These are phyloP conservation scores for Leccinum solheimii DNA, from an alignment of 1,284 basidiomycete genomes.

Conservation along the genomic window DNA sequence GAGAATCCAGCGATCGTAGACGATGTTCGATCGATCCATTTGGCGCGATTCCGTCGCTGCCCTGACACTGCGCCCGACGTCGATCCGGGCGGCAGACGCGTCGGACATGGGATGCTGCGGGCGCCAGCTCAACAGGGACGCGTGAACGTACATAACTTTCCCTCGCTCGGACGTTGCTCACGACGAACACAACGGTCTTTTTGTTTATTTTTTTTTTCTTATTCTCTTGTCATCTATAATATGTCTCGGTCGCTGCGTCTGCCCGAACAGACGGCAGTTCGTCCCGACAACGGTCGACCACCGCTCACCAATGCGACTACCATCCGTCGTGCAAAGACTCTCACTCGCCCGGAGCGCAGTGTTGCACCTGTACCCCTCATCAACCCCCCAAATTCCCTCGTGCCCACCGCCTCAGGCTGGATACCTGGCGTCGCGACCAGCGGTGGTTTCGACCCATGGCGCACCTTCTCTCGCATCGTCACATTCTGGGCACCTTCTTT, in stretches of 20 bases:
- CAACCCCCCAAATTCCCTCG: conserved; percentile 59
- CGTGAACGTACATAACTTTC: neutral
- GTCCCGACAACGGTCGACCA: conserved; percentile 50
- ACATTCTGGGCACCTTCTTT: conserved; percentile 92
- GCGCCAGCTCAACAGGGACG: neutral
- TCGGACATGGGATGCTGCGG: conserved; percentile 3
- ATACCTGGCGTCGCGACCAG: conserved; percentile 34
- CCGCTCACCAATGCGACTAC: conserved; percentile 57
- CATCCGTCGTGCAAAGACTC: conserved; percentile 86
- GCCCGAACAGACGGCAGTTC: conserved; percentile 37
- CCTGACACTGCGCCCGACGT: conserved; percentile 3
- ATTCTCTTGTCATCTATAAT: neutral
- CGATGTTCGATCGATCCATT: neutral
- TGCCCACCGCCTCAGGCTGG: conserved; percentile 38
- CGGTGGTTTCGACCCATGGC: conserved; percentile 74
- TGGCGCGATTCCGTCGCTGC: neutral
- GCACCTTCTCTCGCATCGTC: conserved; percentile 73
- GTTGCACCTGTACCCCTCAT: conserved; percentile 94
- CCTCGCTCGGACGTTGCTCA: conserved; percentile 9
- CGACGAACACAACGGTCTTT: conserved; percentile 3
- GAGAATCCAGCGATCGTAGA: conserved; percentile 17
- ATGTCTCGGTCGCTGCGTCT: conserved; percentile 57
- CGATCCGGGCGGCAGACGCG: conserved; percentile 17
- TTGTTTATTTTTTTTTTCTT: conserved; percentile 3
- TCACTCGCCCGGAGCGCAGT: conserved; percentile 93